phyloP scores from a whole-genome alignment of 345 rosid genomes.

The Psidium friedrichsthalianum region DNA sequence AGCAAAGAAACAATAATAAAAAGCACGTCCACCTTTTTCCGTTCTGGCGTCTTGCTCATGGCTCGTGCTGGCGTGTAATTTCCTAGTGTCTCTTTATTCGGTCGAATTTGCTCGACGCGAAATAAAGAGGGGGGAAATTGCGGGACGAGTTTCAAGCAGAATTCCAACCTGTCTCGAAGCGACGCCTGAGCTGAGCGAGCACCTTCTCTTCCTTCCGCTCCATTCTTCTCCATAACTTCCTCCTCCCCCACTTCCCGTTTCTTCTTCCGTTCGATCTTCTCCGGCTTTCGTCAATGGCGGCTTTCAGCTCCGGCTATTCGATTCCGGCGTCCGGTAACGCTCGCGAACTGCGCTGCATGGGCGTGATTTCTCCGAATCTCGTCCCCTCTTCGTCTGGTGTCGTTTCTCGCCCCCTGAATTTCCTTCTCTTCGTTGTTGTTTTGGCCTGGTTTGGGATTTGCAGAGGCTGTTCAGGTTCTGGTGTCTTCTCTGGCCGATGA shows the following conservation, averaged over 20 bases:
- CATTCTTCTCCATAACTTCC: not conserved
- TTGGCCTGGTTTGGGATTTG: not conserved
- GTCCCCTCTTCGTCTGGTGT: not conserved
- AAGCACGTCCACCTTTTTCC: not conserved
- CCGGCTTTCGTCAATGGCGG: constrained; percentile 36
- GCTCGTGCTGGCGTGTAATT: not conserved
- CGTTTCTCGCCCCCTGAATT: not conserved
- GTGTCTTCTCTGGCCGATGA: constrained; percentile 87
- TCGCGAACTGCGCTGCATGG: not conserved
- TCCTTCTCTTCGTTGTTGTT: not conserved
- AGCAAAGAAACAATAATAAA: not conserved
- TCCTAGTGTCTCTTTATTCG: not conserved
- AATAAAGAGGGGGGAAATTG: not conserved
- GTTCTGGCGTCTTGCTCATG: not conserved
- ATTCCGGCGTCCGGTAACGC: constrained; percentile 61
- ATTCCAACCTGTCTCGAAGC: not conserved
- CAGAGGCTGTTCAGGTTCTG: constrained; percentile 85
- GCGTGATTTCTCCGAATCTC: not conserved
- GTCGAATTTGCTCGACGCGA: not conserved
- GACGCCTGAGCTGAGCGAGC: not conserved
- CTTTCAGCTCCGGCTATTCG: constrained; percentile 61
- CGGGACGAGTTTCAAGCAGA: not conserved
- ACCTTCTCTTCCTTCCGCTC: not conserved
- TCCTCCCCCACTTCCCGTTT: not conserved
- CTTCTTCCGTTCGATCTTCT: not conserved